Conservation (phyloP, 176 grass and related monocot species). For the Dendrocalamus sinicus region DNA sequence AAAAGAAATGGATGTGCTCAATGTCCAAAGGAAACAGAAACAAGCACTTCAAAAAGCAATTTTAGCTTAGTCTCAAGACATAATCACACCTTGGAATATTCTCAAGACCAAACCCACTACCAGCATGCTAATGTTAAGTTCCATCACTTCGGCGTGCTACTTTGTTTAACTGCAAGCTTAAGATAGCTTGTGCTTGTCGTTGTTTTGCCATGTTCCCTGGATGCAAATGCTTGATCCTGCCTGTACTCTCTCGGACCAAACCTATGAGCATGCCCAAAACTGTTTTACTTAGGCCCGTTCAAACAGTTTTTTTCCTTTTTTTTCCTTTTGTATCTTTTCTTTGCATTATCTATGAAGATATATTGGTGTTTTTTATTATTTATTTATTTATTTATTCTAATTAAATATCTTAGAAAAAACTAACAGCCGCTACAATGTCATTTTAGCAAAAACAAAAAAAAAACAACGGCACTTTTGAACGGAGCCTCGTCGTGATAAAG, state of each 20-base stretch:
- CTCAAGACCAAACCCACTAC: slow-evolving; percentile 49
- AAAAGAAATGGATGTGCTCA: slow-evolving; percentile 25
- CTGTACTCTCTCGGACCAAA: neutral
- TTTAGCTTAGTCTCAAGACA: slow-evolving; percentile 36
- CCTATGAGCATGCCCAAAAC: neutral
- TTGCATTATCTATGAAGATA: too few species aligned
- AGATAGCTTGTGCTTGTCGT: slow-evolving; percentile 28
- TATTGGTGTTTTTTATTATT: too few species aligned
- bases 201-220: neutral
- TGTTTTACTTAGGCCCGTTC: neutral
- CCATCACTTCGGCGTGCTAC: slow-evolving; percentile 33
- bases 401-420: too few species aligned
- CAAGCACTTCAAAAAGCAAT: slow-evolving; percentile 38
- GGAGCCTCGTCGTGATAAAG: neutral
- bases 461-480: too few species aligned
- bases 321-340: too few species aligned
- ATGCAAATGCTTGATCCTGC: slow-evolving; percentile 26
- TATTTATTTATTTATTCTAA: too few species aligned
- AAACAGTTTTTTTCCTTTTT: too few species aligned
- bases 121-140: slow-evolving; percentile 18
- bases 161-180: slow-evolving; percentile 33
- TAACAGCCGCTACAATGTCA: too few species aligned
- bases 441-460: too few species aligned
- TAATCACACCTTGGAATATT: slow-evolving; percentile 53
- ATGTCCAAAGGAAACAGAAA: slow-evolving; percentile 24